Base-by-base conservation (phyloP, 2,329 filamentous ascomycete genomes). In the Coleophoma cylindrospora region DNA sequence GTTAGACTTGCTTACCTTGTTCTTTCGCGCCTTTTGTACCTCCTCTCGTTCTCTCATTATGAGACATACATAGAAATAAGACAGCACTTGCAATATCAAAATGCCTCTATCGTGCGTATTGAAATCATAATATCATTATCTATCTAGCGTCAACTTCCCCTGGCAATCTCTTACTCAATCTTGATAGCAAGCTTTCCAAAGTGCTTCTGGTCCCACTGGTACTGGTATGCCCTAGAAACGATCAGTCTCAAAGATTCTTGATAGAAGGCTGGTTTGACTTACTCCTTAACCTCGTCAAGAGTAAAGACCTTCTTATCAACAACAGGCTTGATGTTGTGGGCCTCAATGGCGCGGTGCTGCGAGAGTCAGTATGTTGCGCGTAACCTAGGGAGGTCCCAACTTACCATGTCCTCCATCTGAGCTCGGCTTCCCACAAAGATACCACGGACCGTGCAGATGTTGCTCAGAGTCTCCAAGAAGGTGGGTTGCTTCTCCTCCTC, bases 201-300 rank as follows among this genome's bases (percentile, higher is more conserved):
- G 58, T 78, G 74, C 55, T 74, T 76, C 58, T 74, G 70, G 36
- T 68, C 71, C 70, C 68, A 75, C 69, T 74, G 70, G 51, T 77
- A 74, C 50, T 77, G 66, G 57, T 74, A 77, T 1, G 74, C 75
- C 46, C 48, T 75, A 40, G 3, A 27, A 27, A 27, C 27, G 27
- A 5, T 27, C 9, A 27, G 27, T 27, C 6, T 27, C 6, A 27
- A 27, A 27, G 6, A 27, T 27, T 27, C 9, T 10, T 5, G 27
- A 27, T 40, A n/a, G n/a, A n/a, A n/a, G 40, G 40, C 19, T 44
- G 22, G 21, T n/a, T 5, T 44, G 22, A 56, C 59, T 45, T 53
- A 63, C 61, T 76, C 70, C 60, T 68, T 71, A 2, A 68, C 43
- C 50, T 76, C 60, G 15, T 75, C 73, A 34, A 79, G 57, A 11